Conservation (phyloP, 1,139 yeast species). For the Torulaspora globosa region DNA sequence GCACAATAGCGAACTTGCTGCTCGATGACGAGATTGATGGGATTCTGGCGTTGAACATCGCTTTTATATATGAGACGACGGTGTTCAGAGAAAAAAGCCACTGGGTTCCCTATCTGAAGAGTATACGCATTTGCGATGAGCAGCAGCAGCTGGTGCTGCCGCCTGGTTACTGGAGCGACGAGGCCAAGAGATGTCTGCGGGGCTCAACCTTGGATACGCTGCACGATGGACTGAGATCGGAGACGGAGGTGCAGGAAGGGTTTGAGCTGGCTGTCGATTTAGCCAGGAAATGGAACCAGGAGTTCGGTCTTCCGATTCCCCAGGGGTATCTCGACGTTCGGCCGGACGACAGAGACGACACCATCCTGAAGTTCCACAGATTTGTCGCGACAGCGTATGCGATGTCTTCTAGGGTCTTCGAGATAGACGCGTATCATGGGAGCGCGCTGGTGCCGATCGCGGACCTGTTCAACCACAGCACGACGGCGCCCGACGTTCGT, state of each 20-base stretch:
- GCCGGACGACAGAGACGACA: slow-evolving; percentile 17
- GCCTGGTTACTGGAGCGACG: slow-evolving; percentile 61
- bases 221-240: slow-evolving; percentile 40
- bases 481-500: slow-evolving; percentile 55
- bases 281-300: slow-evolving; percentile 41
- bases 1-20: slow-evolving; percentile 64
- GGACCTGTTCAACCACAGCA: slow-evolving; percentile 76
- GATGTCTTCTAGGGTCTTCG: slow-evolving; percentile 75
- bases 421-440: slow-evolving; percentile 69
- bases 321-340: slow-evolving; percentile 31
- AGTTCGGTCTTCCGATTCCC: slow-evolving; percentile 42
- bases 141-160: slow-evolving; percentile 45
- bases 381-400: slow-evolving; percentile 55
- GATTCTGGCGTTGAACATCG: slow-evolving; percentile 60
- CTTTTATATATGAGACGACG: slow-evolving; percentile 65
- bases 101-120: slow-evolving; percentile 63
- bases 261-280: slow-evolving; percentile 51
- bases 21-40: slow-evolving; percentile 60
- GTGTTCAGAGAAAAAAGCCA: slow-evolving; percentile 56
- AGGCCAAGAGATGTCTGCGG: slow-evolving; percentile 45
- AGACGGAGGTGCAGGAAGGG: slow-evolving; percentile 51
- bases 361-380: slow-evolving; percentile 16
- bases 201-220: slow-evolving; percentile 67
- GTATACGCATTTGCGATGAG: slow-evolving; percentile 45
- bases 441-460: slow-evolving; percentile 86